These are phyloP conservation scores for Rosa hybrid DNA, from an alignment of 331 rosid genomes.

Conservation along the genomic window DNA sequence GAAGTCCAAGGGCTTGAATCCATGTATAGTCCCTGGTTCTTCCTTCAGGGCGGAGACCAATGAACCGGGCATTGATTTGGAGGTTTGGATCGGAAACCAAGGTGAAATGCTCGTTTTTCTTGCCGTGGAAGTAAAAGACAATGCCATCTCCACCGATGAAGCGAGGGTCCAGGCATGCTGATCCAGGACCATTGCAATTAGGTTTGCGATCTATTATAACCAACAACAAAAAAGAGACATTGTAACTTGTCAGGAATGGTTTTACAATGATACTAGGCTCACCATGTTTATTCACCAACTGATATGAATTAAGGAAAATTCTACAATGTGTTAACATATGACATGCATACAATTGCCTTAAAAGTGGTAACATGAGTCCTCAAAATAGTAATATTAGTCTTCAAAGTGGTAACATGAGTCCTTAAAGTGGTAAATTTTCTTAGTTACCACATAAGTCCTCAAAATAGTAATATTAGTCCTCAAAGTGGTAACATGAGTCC, in stretches of 20 bases:
- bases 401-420: too few relatives aligned
- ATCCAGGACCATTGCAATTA: not conserved
- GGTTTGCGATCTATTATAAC: not conserved
- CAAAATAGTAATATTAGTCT: too few relatives aligned
- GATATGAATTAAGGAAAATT: too few relatives aligned
- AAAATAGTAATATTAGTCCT: too few relatives aligned
- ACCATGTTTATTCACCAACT: too few relatives aligned
- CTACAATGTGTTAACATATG: too few relatives aligned
- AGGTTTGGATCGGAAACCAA: not conserved
- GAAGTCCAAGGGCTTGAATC: not conserved
- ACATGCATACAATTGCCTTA: too few relatives aligned
- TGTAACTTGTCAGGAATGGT: not conserved
- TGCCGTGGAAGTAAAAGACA: constrained; percentile 71
- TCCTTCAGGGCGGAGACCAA: not conserved
- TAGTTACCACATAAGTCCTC: too few relatives aligned
- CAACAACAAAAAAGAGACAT: not conserved
- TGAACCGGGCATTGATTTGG: not conserved
- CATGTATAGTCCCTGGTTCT: not conserved
- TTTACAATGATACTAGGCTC: too few relatives aligned
- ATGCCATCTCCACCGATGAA: constrained; percentile 64
- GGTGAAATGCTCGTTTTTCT: constrained; percentile 3
- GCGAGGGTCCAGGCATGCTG: constrained; percentile 42
- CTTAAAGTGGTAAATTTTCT: too few relatives aligned
- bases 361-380: too few relatives aligned
- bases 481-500: too few relatives aligned